Evolutionary conservation across 345 rosid genomes (phyloP).

Genomic region (Populus davidiana): DNA sequence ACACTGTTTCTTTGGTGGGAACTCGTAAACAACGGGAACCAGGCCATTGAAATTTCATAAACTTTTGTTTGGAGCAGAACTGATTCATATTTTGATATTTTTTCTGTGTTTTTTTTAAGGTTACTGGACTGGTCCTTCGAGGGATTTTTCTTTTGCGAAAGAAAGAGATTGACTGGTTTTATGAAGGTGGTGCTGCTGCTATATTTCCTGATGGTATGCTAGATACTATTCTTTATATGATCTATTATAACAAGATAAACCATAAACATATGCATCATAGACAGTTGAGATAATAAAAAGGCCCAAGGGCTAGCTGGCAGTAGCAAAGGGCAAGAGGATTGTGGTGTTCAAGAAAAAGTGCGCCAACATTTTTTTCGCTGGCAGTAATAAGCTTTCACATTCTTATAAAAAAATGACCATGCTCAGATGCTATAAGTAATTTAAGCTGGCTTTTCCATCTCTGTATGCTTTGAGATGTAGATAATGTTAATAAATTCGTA

Average conservation of each 20-base stretch:
- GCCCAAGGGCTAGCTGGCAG: no score
- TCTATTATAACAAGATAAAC: neutral
- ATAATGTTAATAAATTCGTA: neutral
- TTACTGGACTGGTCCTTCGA: conserved; percentile 83
- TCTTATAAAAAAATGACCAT: no score
- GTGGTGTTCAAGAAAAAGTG: no score
- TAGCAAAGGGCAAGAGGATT: no score
- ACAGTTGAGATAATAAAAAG: neutral
- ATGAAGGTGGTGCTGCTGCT: conserved; percentile 94
- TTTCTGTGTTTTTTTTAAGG: conserved; percentile 40
- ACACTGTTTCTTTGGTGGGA: conserved; percentile 5
- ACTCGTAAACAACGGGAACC: neutral
- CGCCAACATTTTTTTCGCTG: no score
- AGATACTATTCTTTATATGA: neutral
- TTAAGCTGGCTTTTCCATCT: neutral
- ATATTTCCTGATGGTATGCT: conserved; percentile 85
- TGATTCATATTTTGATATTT: conserved; percentile 3
- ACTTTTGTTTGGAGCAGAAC: neutral
- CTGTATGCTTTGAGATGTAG: neutral
- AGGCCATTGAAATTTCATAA: neutral
- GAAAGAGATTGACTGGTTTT: conserved; percentile 98
- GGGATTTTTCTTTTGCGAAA: conserved; percentile 87
- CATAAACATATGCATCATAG: neutral
- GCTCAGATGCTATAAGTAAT: neutral
- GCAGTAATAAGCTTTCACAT: no score